Evolutionary conservation across 208 protist genomes (phyloP), one percentile per base, ranked within the genome.

Genomic region (Crithidia fasciculata): DNA sequence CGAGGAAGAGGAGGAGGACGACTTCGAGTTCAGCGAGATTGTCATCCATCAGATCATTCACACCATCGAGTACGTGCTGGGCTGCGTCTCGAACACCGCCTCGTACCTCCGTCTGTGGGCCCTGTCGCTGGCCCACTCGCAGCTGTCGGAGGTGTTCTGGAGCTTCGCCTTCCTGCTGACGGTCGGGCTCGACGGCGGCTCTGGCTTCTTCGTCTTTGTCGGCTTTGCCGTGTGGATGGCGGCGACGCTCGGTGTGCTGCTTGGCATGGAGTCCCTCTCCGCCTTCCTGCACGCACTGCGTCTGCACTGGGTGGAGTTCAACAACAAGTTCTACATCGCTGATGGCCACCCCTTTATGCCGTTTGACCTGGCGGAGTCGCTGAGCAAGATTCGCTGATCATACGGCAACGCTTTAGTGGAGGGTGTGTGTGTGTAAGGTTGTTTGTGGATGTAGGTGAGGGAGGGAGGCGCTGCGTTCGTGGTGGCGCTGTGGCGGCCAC

Each of bases 21-120:
- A 81, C 28, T 74, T 76, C 13, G 61, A 61, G 39, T 28, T 99
- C 13, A 82, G 85, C 54, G 99, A 99, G 77, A 69, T 99, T 13
- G 77, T 99, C 36, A 96, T 99, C 63, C 90, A 99, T 78, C 96
- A 99, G 77, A 72, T 98, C 18, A 99, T 99, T 74, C 98, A 99
- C 85, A 99, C 99, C 44, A 99, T 99, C 74, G 99, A 99, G 83
- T 99, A 99, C 80, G 93, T 99, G 40, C 93, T 99, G 8, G 96
- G 98, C 61, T 92, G 87, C 63, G 97, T 99, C 50, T 99, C 99
- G 10, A 99, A 99, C 86, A 99, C 99, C 13, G 99, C 99, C 8
- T 99, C 99, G 19, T 99, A 99, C 85, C 90, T 99, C 39, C 96
- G 99, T 75, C 91, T 99, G 10, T 99, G 99, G 99, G 99, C 99